Base-by-base conservation (phyloP, 2,329 filamentous ascomycete genomes). In the Alternaria triticimaculans region DNA sequence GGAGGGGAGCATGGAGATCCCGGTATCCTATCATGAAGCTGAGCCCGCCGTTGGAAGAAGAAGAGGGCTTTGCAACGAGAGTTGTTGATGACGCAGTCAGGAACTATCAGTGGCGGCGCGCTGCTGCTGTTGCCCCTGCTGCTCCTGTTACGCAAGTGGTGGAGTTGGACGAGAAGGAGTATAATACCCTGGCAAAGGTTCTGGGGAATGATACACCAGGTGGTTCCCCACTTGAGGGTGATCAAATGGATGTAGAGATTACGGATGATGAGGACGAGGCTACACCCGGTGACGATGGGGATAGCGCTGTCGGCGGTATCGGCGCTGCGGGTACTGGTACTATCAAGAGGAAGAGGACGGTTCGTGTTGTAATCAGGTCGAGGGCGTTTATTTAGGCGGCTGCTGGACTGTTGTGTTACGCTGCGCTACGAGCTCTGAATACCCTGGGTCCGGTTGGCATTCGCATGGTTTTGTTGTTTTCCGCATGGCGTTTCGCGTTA, bases 301-400 rank as follows among this genome's bases (percentile, higher is more conserved):
- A 60, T 45, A 64, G 57, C 12, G 63, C 58, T 20, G 66, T 60
- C 6, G 66, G 68, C 58, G 74, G 69, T 15, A 11, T 41, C 9
- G 37, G 15, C 37, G 37, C 37, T 41, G 15, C 37, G 37, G 15
- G 37, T 41, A 41, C 37, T 41, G 37, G 37, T 18, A 41, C 37
- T 41, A 20, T 77, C 5, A 74, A 70, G 62, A 62, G 76, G 62
- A 76, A 70, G 59, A 64, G 72, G 57, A 77, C 75, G 60, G 72
- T 78, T 41, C 64, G 75, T 55, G 70, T 77, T 43, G 63, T 78
- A 55, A 78, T 78, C n/a, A 46, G 75, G 68, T 76, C 73, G 12
- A 71, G 76, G 75, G 76, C 76, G 71, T 78, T 78, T 65, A 66
- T 78, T 63, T 78, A 63, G 68, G 55, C 33, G 12, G 44, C 20